Evolutionary conservation across 345 rosid species (phyloP), one percentile per base, ranked within the genome.

Genomic region (Capsella bursapastoris): DNA sequence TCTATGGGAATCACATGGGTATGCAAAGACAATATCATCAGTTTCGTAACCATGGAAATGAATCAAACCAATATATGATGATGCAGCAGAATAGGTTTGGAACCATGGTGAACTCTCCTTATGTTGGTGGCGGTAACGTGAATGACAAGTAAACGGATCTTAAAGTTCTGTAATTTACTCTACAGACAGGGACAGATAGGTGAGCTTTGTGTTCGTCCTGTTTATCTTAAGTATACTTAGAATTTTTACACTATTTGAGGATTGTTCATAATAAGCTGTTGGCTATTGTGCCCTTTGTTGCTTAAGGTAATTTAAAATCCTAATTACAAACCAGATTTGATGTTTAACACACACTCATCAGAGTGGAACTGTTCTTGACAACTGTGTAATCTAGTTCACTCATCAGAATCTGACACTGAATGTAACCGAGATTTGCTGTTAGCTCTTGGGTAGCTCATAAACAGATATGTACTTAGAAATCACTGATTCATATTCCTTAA

Each of bases 1-100:
- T 83, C 41, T 85, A 82, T 13, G 89, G 88, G 34, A 82, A 77
- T 66, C 34, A 57, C 6, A 57, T 82, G 73, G 83, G 81, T 45
- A 80, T 83, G 85, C 89, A 75, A 61, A 49, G 70, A 44, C 48
- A 73, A 10, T 27, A 16, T 44, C 65, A 59, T n/a, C 61, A 68
- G 7, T 28, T 43, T 29, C 64, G 40, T 32, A 44, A 75, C 4
- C 63, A 55, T 44, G 58, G 41, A 0, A 25, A 35, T 65, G 83
- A 87, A 37, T 61, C 82, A 48, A 82, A 81, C 76, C 75, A 74
- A 2, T 87, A 81, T 55, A 80, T 77, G 85, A 49, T 84, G 66
- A 90, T 84, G 71, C 91, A 85, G 73, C 90, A 76, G 81, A 87
- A 71, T 72, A 81, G 81, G 75, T 89, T 82, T 12, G 87, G 85